Evolutionary conservation across 1,284 basidiomycete genomes (phyloP).

Genomic region (Irpex lacteus): DNA sequence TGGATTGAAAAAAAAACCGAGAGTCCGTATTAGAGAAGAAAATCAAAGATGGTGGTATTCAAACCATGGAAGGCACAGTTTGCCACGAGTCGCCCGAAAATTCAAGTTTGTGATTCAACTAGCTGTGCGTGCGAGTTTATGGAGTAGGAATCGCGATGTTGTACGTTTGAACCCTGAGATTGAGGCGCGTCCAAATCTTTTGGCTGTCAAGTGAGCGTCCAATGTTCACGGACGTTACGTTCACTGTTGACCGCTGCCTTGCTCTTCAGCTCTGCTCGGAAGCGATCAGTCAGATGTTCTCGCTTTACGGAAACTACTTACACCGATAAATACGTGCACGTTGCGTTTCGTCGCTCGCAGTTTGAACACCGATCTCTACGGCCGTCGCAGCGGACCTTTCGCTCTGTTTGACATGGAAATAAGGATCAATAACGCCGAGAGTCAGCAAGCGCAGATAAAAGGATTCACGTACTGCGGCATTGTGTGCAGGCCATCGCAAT

Average conservation of each 20-base stretch:
- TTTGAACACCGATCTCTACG: slow-evolving; percentile 15
- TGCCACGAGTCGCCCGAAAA: no score
- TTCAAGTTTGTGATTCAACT: no score
- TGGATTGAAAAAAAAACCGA: no score
- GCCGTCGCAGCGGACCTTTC: slow-evolving; percentile 19
- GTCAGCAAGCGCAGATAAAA: neutral
- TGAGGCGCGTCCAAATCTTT: no score
- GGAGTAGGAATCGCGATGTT: no score
- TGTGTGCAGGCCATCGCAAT: slow-evolving; percentile 20
- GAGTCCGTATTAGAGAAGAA: neutral
- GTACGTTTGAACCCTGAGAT: no score
- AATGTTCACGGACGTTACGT: neutral
- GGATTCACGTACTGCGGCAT: slow-evolving; percentile 16
- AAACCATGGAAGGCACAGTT: no score
- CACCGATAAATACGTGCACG: slow-evolving; percentile 20
- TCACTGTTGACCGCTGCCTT: slow-evolving; percentile 1
- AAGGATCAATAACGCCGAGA: neutral
- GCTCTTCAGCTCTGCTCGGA: slow-evolving; percentile 10
- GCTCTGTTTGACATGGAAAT: slow-evolving; percentile 11
- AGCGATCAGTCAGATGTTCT: neutral
- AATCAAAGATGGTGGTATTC: no score
- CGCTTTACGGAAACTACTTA: slow-evolving; percentile 7
- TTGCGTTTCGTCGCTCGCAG: slow-evolving; percentile 15
- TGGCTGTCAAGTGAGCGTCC: no score
- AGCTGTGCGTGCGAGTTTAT: no score